Conservation (phyloP, 371 early-diverging fungal genomes). For the Mucor velutinosus region DNA sequence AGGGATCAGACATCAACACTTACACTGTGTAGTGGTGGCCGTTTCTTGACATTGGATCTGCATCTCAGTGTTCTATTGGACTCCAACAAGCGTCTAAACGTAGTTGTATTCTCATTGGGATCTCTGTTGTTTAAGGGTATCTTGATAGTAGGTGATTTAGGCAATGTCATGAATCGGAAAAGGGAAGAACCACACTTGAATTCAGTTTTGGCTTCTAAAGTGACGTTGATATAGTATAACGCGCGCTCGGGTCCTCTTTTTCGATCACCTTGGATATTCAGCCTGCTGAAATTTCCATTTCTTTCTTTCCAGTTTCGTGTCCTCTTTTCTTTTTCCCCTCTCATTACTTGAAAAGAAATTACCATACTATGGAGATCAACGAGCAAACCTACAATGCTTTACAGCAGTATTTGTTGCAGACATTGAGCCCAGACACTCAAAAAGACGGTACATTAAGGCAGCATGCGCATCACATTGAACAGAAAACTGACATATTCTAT, state of each 20-base stretch:
- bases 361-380: constrained; percentile 44
- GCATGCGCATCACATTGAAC: neutral
- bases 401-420: constrained; percentile 74
- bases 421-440: constrained; percentile 74
- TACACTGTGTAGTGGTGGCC: neutral
- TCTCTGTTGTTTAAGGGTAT: neutral
- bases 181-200: neutral
- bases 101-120: neutral
- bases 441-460: constrained; percentile 75
- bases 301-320: neutral
- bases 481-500: constrained; percentile 5
- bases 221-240: neutral
- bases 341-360: neutral
- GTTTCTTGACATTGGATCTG: neutral
- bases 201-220: neutral
- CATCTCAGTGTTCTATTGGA: neutral
- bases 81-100: neutral
- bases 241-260: neutral
- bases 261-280: no score
- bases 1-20: neutral
- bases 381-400: constrained; percentile 64
- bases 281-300: neutral
- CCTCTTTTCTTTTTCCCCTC: constrained; percentile 5
- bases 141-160: neutral
- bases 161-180: neutral